Percentiles rank a stretch among this genome's conserved stretches.
These are phyloP conservation scores for Barnettozyma vustinii DNA, from an alignment of 805 yeast genomes.

Conservation along the genomic window DNA sequence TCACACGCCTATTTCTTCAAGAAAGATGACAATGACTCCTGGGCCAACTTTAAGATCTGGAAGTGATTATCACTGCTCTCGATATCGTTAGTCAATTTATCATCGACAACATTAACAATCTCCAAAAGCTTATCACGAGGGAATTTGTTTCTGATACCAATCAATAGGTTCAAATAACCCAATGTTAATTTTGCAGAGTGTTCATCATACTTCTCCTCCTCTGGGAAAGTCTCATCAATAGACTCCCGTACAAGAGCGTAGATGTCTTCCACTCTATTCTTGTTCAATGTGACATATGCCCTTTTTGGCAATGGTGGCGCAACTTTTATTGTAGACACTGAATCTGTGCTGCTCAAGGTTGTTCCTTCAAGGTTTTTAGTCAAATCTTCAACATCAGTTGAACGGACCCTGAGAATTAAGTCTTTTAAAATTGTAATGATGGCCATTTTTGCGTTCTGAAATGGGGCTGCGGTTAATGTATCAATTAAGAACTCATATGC, in stretches of 20 bases:
- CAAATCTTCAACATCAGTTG: slow-evolving; percentile 10
- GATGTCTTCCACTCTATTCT: slow-evolving; percentile 37
- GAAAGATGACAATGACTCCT: slow-evolving; percentile 2
- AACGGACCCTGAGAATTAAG: slow-evolving; percentile 38
- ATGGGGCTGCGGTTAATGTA: slow-evolving; percentile 62
- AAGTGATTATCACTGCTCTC: slow-evolving; percentile 7
- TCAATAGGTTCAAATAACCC: slow-evolving; percentile 52
- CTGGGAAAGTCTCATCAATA: slow-evolving; percentile 26
- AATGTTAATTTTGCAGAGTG: slow-evolving; percentile 40
- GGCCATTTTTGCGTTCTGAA: slow-evolving; percentile 51
- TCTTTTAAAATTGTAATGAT: slow-evolving; percentile 67
- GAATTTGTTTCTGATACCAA: slow-evolving; percentile 30
- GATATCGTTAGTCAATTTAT: slow-evolving; percentile 12
- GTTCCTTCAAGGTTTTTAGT: slow-evolving; percentile 6
- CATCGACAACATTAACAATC: slow-evolving; percentile 26
- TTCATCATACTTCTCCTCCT: slow-evolving; percentile 14
- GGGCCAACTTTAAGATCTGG: slow-evolving; percentile 5
- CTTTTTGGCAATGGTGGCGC: slow-evolving; percentile 37
- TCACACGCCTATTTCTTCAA: not conserved
- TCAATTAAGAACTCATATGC: slow-evolving; percentile 60
- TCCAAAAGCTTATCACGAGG: slow-evolving; percentile 25
- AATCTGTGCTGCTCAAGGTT: slow-evolving; percentile 1
- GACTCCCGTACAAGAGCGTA: slow-evolving; percentile 36
- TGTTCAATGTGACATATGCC: slow-evolving; percentile 37
- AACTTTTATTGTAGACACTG: slow-evolving; percentile 3